phyloP scores from a whole-genome alignment of 805 yeast species.

The Candida schatavii region DNA sequence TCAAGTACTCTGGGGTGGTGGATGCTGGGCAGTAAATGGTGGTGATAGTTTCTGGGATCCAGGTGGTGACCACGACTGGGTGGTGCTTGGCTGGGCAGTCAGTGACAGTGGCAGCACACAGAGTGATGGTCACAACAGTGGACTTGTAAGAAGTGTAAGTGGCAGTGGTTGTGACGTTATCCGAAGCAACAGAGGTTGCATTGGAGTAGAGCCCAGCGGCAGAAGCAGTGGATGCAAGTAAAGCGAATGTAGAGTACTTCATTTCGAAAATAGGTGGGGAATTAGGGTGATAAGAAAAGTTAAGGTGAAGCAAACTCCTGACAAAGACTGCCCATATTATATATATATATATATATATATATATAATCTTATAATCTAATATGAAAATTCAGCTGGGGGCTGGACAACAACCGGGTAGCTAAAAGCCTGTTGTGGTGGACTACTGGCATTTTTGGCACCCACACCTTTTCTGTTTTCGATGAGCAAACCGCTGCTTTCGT shows the following conservation, averaged over 20 bases:
- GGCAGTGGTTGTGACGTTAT: constrained; percentile 5
- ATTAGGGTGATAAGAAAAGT: neutral
- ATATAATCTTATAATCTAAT: no score
- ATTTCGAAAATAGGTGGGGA: no score
- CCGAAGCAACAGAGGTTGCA: constrained; percentile 13
- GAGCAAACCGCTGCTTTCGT: no score
- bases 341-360: no score
- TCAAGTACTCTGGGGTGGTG: constrained; percentile 2
- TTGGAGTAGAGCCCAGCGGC: constrained; percentile 11
- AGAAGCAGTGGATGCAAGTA: constrained; percentile 21
- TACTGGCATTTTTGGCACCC: no score
- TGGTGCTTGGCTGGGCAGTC: constrained; percentile 8
- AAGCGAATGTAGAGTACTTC: constrained; percentile 17
- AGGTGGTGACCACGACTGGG: constrained; percentile 2
- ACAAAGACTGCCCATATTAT: no score
- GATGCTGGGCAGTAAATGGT: constrained; percentile 8
- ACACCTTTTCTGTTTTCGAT: no score
- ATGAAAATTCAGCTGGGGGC: no score
- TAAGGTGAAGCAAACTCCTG: no score
- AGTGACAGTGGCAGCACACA: constrained; percentile 12
- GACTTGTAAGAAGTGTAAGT: constrained; percentile 3
- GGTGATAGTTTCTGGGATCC: constrained; percentile 4
- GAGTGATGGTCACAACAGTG: constrained; percentile 15
- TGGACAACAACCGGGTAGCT: no score
- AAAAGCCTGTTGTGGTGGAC: no score